Evolutionary conservation across 129 eudicot species (phyloP).

Genomic region (Escallonia herrerae): DNA sequence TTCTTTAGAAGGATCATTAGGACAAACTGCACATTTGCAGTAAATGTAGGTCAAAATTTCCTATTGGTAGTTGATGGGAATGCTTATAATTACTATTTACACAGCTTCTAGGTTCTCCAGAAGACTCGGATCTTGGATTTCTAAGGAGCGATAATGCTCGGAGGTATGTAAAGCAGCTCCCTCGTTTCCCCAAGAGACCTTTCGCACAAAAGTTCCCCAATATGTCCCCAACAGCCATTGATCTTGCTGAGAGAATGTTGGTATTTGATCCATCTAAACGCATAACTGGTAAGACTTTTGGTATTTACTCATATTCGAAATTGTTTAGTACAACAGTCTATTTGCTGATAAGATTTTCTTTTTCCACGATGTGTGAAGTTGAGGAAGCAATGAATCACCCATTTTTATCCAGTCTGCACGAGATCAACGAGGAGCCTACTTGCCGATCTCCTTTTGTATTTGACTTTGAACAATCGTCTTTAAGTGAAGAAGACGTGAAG

Average conservation of each 20-base stretch:
- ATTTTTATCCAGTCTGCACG: slow-evolving; percentile 64
- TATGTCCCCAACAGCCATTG: slow-evolving; percentile 63
- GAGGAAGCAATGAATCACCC: slow-evolving; percentile 93
- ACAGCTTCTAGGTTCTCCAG: slow-evolving; percentile 85
- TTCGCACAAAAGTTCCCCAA: slow-evolving; percentile 66
- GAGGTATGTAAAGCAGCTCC: slow-evolving; percentile 73
- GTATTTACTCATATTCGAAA: not conserved
- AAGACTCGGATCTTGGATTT: slow-evolving; percentile 85
- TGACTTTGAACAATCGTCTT: slow-evolving; percentile 71
- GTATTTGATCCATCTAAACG: slow-evolving; percentile 94
- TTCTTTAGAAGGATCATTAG: not conserved
- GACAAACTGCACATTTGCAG: not conserved
- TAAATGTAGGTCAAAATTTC: not conserved
- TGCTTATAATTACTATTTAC: not conserved
- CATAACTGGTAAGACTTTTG: slow-evolving; percentile 54
- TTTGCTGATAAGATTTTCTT: not conserved
- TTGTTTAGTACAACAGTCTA: not conserved
- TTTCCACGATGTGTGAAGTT: slow-evolving; percentile 28
- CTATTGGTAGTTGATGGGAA: not conserved
- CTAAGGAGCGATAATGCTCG: slow-evolving; percentile 81
- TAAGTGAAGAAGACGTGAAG: slow-evolving; percentile 80
- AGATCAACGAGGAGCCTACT: slow-evolving; percentile 89
- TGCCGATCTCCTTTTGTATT: slow-evolving; percentile 72
- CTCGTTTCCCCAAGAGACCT: slow-evolving; percentile 53
- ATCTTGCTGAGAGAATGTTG: slow-evolving; percentile 82